Evolutionary conservation across 257 asterid species (phyloP).

Genomic region (Cordia subcordata): DNA sequence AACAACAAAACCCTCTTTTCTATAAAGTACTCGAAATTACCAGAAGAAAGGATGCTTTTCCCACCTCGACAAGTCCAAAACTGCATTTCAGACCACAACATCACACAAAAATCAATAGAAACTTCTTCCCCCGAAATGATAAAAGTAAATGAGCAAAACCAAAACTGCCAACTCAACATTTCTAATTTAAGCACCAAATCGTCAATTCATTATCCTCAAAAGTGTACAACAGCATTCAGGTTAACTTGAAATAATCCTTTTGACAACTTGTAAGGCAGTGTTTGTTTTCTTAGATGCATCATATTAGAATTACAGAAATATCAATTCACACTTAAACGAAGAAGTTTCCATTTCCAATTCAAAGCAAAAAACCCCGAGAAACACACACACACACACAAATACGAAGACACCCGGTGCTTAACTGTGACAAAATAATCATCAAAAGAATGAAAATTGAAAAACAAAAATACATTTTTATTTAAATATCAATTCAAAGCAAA

Average conservation of each 20-base stretch:
- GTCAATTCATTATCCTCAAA: neutral
- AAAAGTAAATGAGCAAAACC: neutral
- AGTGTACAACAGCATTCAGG: neutral
- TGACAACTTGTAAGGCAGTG: too few relatives aligned
- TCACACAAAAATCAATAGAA: slow-evolving; percentile 16
- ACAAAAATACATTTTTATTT: too few relatives aligned
- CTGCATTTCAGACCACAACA: slow-evolving; percentile 48
- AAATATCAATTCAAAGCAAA: too few relatives aligned
- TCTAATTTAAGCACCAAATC: neutral
- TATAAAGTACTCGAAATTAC: slow-evolving; percentile 54
- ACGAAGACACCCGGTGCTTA: neutral
- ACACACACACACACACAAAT: neutral
- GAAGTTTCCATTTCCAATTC: neutral
- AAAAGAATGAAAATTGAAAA: too few relatives aligned
- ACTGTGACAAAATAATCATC: too few relatives aligned
- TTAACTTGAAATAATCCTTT: too few relatives aligned
- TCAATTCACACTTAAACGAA: too few relatives aligned
- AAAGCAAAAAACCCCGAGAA: slow-evolving; percentile 5
- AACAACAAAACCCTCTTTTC: slow-evolving; percentile 59
- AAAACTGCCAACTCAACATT: neutral
- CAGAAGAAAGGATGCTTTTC: slow-evolving; percentile 23
- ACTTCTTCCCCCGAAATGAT: neutral
- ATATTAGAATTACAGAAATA: too few relatives aligned
- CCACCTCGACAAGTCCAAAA: slow-evolving; percentile 40
- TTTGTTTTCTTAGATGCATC: too few relatives aligned